Conservation (phyloP, 2,329 filamentous ascomycete genomes). For the Colletotrichum endophyticum region DNA sequence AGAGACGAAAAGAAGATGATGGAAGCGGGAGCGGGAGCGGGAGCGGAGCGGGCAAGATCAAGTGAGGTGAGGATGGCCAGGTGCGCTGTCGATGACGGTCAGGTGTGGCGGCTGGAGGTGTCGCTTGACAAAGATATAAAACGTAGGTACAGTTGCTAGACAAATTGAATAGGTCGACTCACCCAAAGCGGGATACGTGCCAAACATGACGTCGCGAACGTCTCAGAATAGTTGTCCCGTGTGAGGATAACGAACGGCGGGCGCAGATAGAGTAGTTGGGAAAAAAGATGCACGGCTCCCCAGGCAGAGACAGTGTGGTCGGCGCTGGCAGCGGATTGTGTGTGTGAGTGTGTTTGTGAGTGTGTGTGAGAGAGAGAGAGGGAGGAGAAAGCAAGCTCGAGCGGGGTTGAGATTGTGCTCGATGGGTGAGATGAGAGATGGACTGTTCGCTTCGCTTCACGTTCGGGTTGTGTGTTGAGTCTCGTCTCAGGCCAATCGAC, state of each 20-base stretch:
- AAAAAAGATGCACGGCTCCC: background rate
- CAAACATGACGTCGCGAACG: conserved; percentile 42
- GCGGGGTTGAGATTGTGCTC: conserved; percentile 10
- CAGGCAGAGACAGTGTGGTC: background rate
- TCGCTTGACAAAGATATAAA: background rate
- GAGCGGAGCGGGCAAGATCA: conserved; percentile 8
- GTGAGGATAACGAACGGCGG: background rate
- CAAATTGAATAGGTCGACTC: conserved; percentile 27
- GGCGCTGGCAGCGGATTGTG: background rate
- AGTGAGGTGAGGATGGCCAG: conserved; percentile 18
- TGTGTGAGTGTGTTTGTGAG: background rate
- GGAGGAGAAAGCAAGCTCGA: conserved; percentile 15
- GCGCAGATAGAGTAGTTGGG: background rate
- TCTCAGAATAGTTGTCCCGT: background rate
- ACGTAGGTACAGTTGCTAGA: background rate
- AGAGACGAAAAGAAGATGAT: background rate
- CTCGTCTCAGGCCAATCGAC: background rate
- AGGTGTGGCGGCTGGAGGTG: background rate
- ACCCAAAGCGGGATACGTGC: conserved; percentile 44
- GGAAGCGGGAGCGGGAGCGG: conserved; percentile 12
- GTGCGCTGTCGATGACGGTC: background rate
- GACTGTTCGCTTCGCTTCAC: background rate
- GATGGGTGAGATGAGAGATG: background rate
- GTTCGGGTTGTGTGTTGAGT: background rate
- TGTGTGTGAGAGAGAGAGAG: background rate